phyloP scores from a whole-genome alignment of 805 yeast genomes.

The Cyberlindnera maritima region DNA sequence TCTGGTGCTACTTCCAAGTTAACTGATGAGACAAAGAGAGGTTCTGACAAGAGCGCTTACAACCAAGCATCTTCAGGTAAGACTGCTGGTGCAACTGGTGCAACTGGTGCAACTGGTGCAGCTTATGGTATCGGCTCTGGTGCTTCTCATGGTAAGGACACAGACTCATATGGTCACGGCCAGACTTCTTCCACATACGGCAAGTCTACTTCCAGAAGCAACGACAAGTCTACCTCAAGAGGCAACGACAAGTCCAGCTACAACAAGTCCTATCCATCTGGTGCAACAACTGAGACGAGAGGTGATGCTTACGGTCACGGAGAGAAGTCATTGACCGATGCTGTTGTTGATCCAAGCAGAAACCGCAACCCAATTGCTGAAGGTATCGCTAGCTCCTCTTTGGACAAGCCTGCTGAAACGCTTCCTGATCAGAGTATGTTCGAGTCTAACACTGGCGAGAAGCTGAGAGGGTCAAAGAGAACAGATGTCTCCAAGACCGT shows the following conservation, averaged over 20 bases:
- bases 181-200: not conserved
- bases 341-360: slow-evolving; percentile 11
- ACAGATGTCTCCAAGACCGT: not conserved
- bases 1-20: slow-evolving; percentile 6
- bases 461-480: not conserved
- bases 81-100: not conserved
- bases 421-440: not conserved
- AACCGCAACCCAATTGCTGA: slow-evolving; percentile 20
- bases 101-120: not conserved
- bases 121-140: too few relatives aligned
- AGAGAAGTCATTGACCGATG: not conserved
- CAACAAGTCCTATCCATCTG: not conserved
- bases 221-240: not conserved
- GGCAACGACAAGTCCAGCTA: not conserved
- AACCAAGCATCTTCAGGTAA: not conserved
- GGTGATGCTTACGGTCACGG: not conserved
- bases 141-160: not conserved
- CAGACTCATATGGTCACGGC: not conserved
- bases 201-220: not conserved
- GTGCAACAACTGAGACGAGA: not conserved
- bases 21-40: not conserved
- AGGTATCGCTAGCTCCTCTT: slow-evolving; percentile 3
- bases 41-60: not conserved
- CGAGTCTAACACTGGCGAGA: slow-evolving; percentile 7
- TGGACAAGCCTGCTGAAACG: not conserved